Conservation (phyloP, 129 eudicot species). For the Helianthus annuus region HanXRQr2.0-SUNRISE NC_035438.2:10700697-10701196, state of each 20-base stretch:
- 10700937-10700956: no score
- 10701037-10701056: slow-evolving; percentile 85
- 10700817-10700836: slow-evolving; percentile 72
- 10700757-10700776: slow-evolving; percentile 89
- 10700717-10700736: slow-evolving; percentile 69
- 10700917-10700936: background rate
- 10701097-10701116: slow-evolving; percentile 39
- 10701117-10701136: background rate
- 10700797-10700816: slow-evolving; percentile 77
- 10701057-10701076: slow-evolving; percentile 79
- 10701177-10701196: slow-evolving; percentile 81
- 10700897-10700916: background rate
- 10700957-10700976: slow-evolving; percentile 52
- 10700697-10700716: slow-evolving; percentile 3
- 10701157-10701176: slow-evolving; percentile 95
- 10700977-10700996: slow-evolving; percentile 81
- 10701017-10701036: slow-evolving; percentile 89
- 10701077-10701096: slow-evolving; percentile 6
- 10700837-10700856: background rate
- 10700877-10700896: background rate
- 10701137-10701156: slow-evolving; percentile 27
- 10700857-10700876: background rate
- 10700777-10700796: slow-evolving; percentile 90
- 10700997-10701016: slow-evolving; percentile 84
- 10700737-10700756: slow-evolving; percentile 85